Percentiles rank a stretch among this genome's conserved stretches.
phyloP scores from a whole-genome alignment of 1,284 basidiomycete species.

The Cutaneotrichosporon sp. region DNA sequence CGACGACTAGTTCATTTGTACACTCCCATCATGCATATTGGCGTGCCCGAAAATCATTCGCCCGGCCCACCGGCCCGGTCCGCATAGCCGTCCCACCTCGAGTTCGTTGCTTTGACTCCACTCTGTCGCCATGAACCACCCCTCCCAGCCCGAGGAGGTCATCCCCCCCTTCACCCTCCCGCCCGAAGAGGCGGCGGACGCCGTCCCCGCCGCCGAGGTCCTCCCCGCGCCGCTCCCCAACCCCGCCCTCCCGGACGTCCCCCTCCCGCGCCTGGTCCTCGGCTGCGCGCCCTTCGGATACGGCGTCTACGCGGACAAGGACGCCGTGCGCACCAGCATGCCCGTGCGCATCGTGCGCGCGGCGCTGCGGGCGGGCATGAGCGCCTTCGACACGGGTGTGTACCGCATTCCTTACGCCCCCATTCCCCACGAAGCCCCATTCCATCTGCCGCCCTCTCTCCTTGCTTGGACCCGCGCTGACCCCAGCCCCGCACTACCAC shows the following conservation, averaged over 20 bases:
- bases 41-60: too few relatives aligned
- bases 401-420: background rate
- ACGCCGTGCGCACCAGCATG: conserved; percentile 61
- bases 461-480: conserved; percentile 5
- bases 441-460: background rate
- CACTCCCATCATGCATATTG: background rate
- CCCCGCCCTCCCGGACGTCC: conserved; percentile 5
- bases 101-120: too few relatives aligned
- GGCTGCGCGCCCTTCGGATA: conserved; percentile 72
- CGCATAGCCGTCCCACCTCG: background rate
- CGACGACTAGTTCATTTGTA: background rate
- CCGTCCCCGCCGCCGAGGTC: conserved; percentile 27
- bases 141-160: conserved; percentile 37
- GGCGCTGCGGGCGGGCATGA: conserved; percentile 83
- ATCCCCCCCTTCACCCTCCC: conserved; percentile 31
- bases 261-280: conserved; percentile 62
- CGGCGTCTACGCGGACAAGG: conserved; percentile 68
- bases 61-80: background rate
- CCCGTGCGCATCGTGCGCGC: conserved; percentile 74
- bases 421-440: background rate
- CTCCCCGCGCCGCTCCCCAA: conserved; percentile 18
- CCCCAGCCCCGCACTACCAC: conserved; percentile 69
- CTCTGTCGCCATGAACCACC: conserved; percentile 42
- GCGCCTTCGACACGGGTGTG: conserved; percentile 78
- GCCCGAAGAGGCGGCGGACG: conserved; percentile 30